A percentile compares a stretch with the other conserved stretches of the same genome.
These are phyloP conservation scores for Nemania sp. DNA, from an alignment of 2,329 filamentous ascomycete species.

Conservation along the genomic window DNA sequence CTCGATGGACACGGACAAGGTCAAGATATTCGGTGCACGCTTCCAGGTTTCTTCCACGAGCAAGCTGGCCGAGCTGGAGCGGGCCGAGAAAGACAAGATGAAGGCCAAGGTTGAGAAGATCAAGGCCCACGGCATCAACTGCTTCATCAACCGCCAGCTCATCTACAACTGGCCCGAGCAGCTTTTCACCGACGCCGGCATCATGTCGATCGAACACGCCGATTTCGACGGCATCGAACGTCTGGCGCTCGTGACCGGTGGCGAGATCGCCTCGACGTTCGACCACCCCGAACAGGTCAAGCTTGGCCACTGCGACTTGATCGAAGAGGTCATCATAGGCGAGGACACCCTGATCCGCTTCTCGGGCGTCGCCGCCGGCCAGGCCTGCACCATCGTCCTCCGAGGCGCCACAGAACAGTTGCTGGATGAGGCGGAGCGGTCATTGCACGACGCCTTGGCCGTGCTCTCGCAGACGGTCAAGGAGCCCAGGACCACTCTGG, in stretches of 20 bases:
- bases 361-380: slow-evolving; percentile 89
- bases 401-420: slow-evolving; percentile 96
- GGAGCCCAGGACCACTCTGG: slow-evolving; percentile 91
- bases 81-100: slow-evolving; percentile 99
- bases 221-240: slow-evolving; percentile 99
- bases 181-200: slow-evolving; percentile 95
- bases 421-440: slow-evolving; percentile 94
- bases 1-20: slow-evolving; percentile 99
- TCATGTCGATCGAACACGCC: slow-evolving; percentile 98
- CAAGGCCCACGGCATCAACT: slow-evolving; percentile 98
- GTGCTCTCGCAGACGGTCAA: slow-evolving; percentile 96
- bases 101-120: slow-evolving; percentile 98
- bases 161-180: slow-evolving; percentile 99
- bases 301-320: slow-evolving; percentile 90
- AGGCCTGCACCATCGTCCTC: slow-evolving; percentile 95
- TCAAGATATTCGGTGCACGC: slow-evolving; percentile 98
- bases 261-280: slow-evolving; percentile 96
- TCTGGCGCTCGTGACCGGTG: slow-evolving; percentile 90
- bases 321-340: slow-evolving; percentile 97
- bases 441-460: slow-evolving; percentile 91
- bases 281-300: slow-evolving; percentile 98
- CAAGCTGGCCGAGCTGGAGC: slow-evolving; percentile 97
- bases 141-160: slow-evolving; percentile 98
- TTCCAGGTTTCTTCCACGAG: slow-evolving; percentile 96
- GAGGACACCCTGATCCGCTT: slow-evolving; percentile 98